Base-by-base conservation (phyloP, 1,139 yeast species). In the Kazachstania sp. region DNA sequence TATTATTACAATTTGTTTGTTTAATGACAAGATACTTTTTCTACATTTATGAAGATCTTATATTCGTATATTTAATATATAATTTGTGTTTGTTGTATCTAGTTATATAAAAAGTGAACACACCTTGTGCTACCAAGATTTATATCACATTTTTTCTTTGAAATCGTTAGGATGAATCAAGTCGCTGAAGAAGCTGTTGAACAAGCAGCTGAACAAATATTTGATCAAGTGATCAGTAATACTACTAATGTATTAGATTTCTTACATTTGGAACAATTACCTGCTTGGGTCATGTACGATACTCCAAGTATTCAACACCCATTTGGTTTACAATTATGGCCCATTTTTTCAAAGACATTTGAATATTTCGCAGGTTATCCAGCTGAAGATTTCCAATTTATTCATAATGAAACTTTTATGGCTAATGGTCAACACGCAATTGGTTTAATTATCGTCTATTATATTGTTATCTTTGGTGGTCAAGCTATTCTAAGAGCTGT, bases 241-340 rank as follows among this genome's bases (percentile, higher is more conserved):
- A 30, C 46, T 29, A 46, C 42, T 20, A 37, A 19, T 15, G 15
- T 35, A 3, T 19, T 16, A 8, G 39, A 29, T 13, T 43, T 39
- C 20, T 20, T 39, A 26, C 38, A 41, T 37, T 13, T 40, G 9
- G 35, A 40, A 9, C 36, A 44, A 20, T 31, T 51, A 12, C 52
- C 52, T 28, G 6, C 41, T 11, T 51, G 52, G 52, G 50, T 59
- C 26, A 45, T 56, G 30, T 50, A 53, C 40, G 60, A 59, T 26
- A 43, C 60, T 28, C 97, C 97, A 39, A 71, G 83, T 38, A 62
- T 87, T 47, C 85, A 85, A 46, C 76, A 86, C 53, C 97, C 97
- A 16, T 92, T 90, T 67, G 98, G 98, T 44, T 54, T 92, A 46
- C 77, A 85, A 60, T 73, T 92, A 53, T 92, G 96, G 96, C 95